A percentile compares a stretch with the other conserved stretches of the same genome.
phyloP scores from a whole-genome alignment of 768 basidiomycete species.

The Porpolomopsis calyptriformis region DNA sequence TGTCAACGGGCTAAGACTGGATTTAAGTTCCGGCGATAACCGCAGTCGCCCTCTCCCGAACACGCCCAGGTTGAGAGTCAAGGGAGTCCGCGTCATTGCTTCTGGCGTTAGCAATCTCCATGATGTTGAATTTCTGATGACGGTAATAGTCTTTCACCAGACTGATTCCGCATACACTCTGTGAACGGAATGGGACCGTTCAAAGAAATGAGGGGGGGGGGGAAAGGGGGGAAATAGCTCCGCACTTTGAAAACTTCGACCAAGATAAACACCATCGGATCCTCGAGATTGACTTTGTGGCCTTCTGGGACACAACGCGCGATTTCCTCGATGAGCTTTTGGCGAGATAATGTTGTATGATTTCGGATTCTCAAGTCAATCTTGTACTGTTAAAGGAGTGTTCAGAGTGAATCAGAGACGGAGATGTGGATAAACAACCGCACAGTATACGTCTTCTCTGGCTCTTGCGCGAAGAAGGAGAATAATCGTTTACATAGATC shows the following conservation, averaged over 20 bases:
- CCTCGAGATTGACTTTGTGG: constrained; percentile 56
- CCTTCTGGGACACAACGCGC: constrained; percentile 60
- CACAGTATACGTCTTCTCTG: constrained; percentile 39
- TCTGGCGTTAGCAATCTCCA: constrained; percentile 52
- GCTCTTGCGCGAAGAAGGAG: constrained; percentile 38
- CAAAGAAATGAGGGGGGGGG: not conserved
- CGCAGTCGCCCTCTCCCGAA: constrained; percentile 32
- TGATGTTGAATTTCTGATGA: constrained; percentile 69
- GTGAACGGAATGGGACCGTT: constrained; percentile 5
- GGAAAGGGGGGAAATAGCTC: constrained; percentile 5
- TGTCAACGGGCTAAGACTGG: constrained; percentile 18
- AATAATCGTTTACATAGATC: constrained; percentile 48
- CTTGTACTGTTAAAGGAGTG: constrained; percentile 58
- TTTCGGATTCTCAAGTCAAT: constrained; percentile 68
- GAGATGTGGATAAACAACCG: constrained; percentile 8
- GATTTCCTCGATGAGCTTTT: constrained; percentile 51
- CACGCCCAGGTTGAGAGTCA: constrained; percentile 13
- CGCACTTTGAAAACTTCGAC: constrained; percentile 77
- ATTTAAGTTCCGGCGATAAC: constrained; percentile 27
- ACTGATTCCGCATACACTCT: constrained; percentile 71
- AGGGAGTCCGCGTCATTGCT: constrained; percentile 27
- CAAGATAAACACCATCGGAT: constrained; percentile 64
- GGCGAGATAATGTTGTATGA: constrained; percentile 57
- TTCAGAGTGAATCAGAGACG: not conserved
- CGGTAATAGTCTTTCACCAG: constrained; percentile 64